These are phyloP conservation scores for Nepenthes gracilis DNA, from an alignment of 148 eudicot species.

Conservation along the genomic window DNA sequence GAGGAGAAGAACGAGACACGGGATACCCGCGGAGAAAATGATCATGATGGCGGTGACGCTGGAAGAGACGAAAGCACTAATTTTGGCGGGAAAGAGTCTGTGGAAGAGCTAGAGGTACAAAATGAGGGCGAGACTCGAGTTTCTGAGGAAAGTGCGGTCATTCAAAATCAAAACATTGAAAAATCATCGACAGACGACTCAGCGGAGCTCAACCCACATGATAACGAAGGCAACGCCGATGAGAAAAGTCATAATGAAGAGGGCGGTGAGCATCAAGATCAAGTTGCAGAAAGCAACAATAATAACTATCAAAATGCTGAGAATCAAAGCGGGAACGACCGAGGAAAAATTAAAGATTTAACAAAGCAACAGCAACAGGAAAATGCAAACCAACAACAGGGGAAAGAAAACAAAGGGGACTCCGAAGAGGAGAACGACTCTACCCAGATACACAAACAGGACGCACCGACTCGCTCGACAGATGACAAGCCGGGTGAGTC, in stretches of 20 bases:
- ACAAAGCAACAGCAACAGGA: conserved; percentile 11
- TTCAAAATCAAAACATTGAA: conserved; percentile 23
- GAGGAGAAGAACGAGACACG: conserved; percentile 6
- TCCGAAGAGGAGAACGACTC: background rate
- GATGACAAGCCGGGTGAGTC: conserved; percentile 18
- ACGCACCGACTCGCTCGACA: conserved; percentile 7
- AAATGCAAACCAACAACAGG: conserved; percentile 13
- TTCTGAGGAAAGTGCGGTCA: conserved; percentile 36
- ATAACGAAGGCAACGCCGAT: conserved; percentile 4
- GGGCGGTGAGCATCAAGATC: background rate
- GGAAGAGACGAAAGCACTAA: conserved; percentile 11
- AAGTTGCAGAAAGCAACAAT: conserved; percentile 11
- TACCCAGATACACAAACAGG: conserved; percentile 5
- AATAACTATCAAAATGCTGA: background rate
- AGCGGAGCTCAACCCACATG: background rate
- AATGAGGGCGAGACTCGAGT: conserved; percentile 20
- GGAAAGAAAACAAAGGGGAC: conserved; percentile 9
- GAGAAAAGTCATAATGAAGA: conserved; percentile 4
- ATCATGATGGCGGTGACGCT: background rate
- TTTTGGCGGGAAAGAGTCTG: conserved; percentile 19
- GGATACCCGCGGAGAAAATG: background rate
- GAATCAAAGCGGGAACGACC: too few relatives aligned
- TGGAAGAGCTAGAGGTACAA: conserved; percentile 20
- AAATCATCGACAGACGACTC: background rate
- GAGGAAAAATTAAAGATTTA: background rate